Base-by-base conservation (phyloP, 768 basidiomycete genomes). In the Austroboletus festivus region DNA sequence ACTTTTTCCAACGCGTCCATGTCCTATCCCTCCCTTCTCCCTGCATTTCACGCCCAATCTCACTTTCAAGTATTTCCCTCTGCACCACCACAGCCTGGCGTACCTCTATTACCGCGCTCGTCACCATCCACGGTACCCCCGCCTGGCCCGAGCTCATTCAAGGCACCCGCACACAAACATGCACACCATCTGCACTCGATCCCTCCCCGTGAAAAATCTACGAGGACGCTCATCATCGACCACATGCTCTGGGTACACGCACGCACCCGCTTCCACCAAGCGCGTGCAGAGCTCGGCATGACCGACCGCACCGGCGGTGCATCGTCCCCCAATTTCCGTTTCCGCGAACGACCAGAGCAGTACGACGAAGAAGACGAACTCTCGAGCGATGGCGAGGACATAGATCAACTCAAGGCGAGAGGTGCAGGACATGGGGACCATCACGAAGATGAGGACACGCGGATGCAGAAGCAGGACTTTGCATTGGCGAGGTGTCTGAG, bases 171-270 rank as follows among this genome's bases (percentile, higher is more conserved):
- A 1, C 90, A 92, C 68, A 89, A 85, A 56, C 88, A 91, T 73
- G 89, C 89, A 0, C 90, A 92, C 63, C 88, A 92, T 62, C 69
- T 92, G 2, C 89, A 93, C 62, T 82, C 86, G 2, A 91, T 93
- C 26, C 89, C 89, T 3, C 90, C 88, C 3, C 72, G 87, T 33
- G 89, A 93, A 67, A 93, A 92, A 72, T 87, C 86, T n/a, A 91
- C 89, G 8, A 74, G 89, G 26, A 92, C 89, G 10, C 74, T 92
- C 48, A 93, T 92, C 57, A 81, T 93, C 47, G 90, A 93, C 67
- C 86, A 92, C 67, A 82, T 90, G 76, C 72, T 91, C 42, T 92
- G 86, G 87, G 85, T 85, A 7, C 90, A 92, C 66, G 82, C 77
- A 11, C 75, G 84, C 53, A 89, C 89, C 13, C 78, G 90, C 49